phyloP scores from a whole-genome alignment of 805 yeast species.

The Kazachstania viticola region DNA sequence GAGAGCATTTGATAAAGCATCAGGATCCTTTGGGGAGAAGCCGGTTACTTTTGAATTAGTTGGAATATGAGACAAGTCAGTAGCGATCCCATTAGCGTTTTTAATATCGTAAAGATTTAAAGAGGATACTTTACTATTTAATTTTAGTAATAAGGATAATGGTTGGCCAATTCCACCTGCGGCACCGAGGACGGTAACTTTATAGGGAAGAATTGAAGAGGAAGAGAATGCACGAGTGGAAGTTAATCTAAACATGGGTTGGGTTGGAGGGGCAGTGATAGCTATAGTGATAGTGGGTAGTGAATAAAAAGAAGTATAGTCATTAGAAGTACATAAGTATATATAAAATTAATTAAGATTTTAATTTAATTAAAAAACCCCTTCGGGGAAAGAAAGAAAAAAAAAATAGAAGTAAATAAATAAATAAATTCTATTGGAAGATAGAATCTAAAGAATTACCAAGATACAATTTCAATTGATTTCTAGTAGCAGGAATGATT shows the following conservation, averaged over 20 bases:
- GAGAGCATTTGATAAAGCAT: conserved; percentile 62
- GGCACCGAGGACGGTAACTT: conserved; percentile 74
- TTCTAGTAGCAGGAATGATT: conserved; percentile 62
- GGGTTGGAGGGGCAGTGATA: background rate
- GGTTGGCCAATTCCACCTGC: conserved; percentile 96
- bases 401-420: too few species aligned
- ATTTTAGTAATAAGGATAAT: conserved; percentile 68
- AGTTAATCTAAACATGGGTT: conserved; percentile 40
- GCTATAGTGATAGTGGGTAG: too few species aligned
- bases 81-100: conserved; percentile 95
- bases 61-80: conserved; percentile 89
- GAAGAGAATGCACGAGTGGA: conserved; percentile 59
- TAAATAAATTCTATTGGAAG: too few species aligned
- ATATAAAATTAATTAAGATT: too few species aligned
- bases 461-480: conserved; percentile 54
- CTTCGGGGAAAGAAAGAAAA: too few species aligned
- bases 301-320: too few species aligned
- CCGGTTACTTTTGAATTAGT: conserved; percentile 84
- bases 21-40: conserved; percentile 66
- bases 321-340: too few species aligned
- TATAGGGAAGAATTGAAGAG: conserved; percentile 54
- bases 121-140: conserved; percentile 78
- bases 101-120: conserved; percentile 79
- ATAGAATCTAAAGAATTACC: conserved; percentile 38
- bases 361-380: too few species aligned